Conservation (phyloP, 768 basidiomycete species). For the Leccinum subtestaceum region DNA sequence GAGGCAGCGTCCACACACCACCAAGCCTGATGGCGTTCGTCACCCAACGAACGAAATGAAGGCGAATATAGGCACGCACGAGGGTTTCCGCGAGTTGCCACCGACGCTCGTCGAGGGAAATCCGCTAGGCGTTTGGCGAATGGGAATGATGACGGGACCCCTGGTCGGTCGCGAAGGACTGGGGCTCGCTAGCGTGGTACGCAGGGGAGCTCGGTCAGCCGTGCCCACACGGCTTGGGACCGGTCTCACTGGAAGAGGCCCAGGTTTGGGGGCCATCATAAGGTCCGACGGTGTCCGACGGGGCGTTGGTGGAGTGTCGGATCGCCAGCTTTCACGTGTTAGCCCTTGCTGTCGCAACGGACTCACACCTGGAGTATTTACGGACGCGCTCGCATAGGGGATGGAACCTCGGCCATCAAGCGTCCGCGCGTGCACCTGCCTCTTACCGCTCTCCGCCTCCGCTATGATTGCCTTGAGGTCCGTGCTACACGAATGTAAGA, state of each 20-base stretch:
- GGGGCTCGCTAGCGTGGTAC: slow-evolving; percentile 24
- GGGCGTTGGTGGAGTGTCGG: slow-evolving; percentile 4
- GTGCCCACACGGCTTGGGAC: background rate
- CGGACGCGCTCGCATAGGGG: background rate
- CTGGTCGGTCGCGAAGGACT: slow-evolving; percentile 34
- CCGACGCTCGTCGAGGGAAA: slow-evolving; percentile 22
- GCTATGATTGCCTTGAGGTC: slow-evolving; percentile 89
- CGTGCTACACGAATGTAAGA: slow-evolving; percentile 43
- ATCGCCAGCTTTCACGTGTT: slow-evolving; percentile 4
- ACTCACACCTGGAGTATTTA: background rate
- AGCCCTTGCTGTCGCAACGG: slow-evolving; percentile 1
- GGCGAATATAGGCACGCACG: slow-evolving; percentile 38
- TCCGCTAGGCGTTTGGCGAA: slow-evolving; percentile 40
- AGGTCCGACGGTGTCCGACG: slow-evolving; percentile 11
- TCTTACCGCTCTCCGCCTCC: slow-evolving; percentile 51
- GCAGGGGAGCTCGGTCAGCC: slow-evolving; percentile 17
- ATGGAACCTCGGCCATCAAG: slow-evolving; percentile 2
- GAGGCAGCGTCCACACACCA: slow-evolving; percentile 63
- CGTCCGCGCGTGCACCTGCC: slow-evolving; percentile 1
- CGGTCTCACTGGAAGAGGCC: background rate
- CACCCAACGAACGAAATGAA: background rate
- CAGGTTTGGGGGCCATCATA: slow-evolving; percentile 5
- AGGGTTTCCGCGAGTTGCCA: slow-evolving; percentile 39
- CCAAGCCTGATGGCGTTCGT: slow-evolving; percentile 21
- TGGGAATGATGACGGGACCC: slow-evolving; percentile 66